These are phyloP conservation scores for Stipa capillata DNA, from an alignment of 176 grass and related monocot genomes.

Conservation along the genomic window DNA sequence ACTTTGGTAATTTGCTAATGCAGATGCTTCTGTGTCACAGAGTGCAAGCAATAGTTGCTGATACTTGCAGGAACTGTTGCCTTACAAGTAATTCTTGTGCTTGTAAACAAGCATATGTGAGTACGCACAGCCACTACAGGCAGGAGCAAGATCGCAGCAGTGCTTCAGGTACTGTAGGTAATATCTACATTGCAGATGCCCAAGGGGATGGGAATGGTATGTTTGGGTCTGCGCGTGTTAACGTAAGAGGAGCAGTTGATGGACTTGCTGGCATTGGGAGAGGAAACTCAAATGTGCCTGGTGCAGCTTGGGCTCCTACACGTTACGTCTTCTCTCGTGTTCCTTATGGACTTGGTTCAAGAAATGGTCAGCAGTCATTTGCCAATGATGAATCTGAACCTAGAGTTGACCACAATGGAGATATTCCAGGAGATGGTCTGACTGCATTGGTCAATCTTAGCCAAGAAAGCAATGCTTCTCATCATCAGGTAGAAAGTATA, in stretches of 20 bases:
- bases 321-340: conserved; percentile 96
- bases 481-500: conserved; percentile 37
- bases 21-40: conserved; percentile 95
- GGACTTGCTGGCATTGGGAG: conserved; percentile 92
- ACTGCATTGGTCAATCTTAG: conserved; percentile 89
- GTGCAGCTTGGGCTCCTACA: conserved; percentile 80
- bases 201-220: conserved; percentile 68
- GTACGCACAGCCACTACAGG: conserved; percentile 69
- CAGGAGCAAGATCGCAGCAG: conserved; percentile 76
- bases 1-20: conserved; percentile 33
- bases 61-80: conserved; percentile 93
- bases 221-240: conserved; percentile 70
- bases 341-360: conserved; percentile 74
- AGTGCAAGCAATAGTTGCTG: conserved; percentile 80
- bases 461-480: conserved; percentile 41
- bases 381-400: conserved; percentile 76
- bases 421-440: conserved; percentile 78
- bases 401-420: conserved; percentile 74
- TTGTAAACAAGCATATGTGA: conserved; percentile 86
- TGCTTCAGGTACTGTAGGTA: conserved; percentile 58
- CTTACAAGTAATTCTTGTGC: conserved; percentile 81
- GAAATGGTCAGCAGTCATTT: conserved; percentile 66
- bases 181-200: conserved; percentile 64
- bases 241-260: conserved; percentile 85
- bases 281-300: conserved; percentile 67